A percentile compares a stretch with the other conserved stretches of the same genome.
phyloP scores from a whole-genome alignment of 208 protist species.

The Leishmania tarentolae region DNA sequence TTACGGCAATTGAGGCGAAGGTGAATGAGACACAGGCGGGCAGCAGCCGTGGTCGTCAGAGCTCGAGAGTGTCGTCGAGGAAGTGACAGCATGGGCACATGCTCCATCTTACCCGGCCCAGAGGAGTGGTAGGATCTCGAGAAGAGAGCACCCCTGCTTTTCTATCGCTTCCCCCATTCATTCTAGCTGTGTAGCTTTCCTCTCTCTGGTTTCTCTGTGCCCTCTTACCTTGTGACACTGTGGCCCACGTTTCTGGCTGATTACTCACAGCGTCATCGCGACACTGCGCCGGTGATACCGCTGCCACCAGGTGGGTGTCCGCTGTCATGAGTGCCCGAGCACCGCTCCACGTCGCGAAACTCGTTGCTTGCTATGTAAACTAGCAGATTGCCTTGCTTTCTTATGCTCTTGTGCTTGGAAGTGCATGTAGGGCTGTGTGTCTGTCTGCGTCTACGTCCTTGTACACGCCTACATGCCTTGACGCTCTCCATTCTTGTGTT shows the following conservation, averaged over 20 bases:
- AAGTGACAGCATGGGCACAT: slow-evolving; percentile 6
- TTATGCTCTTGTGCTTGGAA: no score
- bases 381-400: background rate
- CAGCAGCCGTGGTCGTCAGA: slow-evolving; percentile 20
- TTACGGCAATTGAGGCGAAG: slow-evolving; percentile 75
- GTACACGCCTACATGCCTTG: background rate
- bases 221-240: background rate
- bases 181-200: background rate
- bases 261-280: background rate
- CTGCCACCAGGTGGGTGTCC: background rate
- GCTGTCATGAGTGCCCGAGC: background rate
- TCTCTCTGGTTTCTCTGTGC: background rate
- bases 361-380: slow-evolving; percentile 2
- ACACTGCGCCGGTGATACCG: background rate
- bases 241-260: background rate
- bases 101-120: no score
- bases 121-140: background rate
- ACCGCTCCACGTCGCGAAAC: background rate
- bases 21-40: slow-evolving; percentile 40
- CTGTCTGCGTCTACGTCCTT: background rate
- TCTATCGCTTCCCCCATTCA: background rate
- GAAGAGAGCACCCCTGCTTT: background rate
- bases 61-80: slow-evolving; percentile 37
- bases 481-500: background rate
- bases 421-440: background rate